Evolutionary conservation across 192 early-diverging fungal species (phyloP).

Genomic region (Rhizophlyctis rosea): DNA sequence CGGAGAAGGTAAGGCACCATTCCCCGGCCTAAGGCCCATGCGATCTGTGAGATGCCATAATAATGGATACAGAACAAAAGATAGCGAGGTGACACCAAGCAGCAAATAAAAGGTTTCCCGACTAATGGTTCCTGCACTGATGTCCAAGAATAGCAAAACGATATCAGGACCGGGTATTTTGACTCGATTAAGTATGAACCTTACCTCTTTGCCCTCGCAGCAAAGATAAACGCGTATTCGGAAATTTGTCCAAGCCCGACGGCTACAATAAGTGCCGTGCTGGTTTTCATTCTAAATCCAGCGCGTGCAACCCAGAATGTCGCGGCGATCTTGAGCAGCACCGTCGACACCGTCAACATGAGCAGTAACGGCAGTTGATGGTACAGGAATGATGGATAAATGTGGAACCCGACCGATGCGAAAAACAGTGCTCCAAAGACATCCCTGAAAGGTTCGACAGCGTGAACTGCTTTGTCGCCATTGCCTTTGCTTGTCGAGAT

Average conservation of each 20-base stretch:
- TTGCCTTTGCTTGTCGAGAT: constrained; percentile 36
- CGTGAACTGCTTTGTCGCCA: constrained; percentile 31
- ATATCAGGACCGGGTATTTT: too few relatives aligned
- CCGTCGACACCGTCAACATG: constrained; percentile 35
- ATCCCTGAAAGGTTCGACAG: constrained; percentile 49
- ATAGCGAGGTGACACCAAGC: constrained; percentile 47
- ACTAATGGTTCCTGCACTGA: constrained; percentile 40
- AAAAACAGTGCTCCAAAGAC: constrained; percentile 58
- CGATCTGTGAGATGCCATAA: constrained; percentile 48
- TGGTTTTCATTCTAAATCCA: constrained; percentile 36
- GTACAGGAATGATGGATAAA: constrained; percentile 53
- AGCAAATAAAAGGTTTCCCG: constrained; percentile 56
- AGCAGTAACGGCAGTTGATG: constrained; percentile 49
- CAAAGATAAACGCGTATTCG: constrained; percentile 59
- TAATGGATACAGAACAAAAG: constrained; percentile 49
- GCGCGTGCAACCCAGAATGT: constrained; percentile 32
- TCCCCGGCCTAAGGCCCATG: too few relatives aligned
- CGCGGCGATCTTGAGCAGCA: constrained; percentile 49
- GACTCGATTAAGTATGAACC: too few relatives aligned
- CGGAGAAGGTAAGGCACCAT: too few relatives aligned
- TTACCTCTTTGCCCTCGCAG: constrained; percentile 51
- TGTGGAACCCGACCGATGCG: constrained; percentile 56
- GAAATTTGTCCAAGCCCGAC: constrained; percentile 55
- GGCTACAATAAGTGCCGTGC: constrained; percentile 34
- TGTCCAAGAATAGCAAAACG: not conserved